Percentiles rank a stretch among this genome's conserved stretches.
These are phyloP conservation scores for Calocybe cyanea DNA, from an alignment of 768 basidiomycete genomes.

Conservation along the genomic window DNA sequence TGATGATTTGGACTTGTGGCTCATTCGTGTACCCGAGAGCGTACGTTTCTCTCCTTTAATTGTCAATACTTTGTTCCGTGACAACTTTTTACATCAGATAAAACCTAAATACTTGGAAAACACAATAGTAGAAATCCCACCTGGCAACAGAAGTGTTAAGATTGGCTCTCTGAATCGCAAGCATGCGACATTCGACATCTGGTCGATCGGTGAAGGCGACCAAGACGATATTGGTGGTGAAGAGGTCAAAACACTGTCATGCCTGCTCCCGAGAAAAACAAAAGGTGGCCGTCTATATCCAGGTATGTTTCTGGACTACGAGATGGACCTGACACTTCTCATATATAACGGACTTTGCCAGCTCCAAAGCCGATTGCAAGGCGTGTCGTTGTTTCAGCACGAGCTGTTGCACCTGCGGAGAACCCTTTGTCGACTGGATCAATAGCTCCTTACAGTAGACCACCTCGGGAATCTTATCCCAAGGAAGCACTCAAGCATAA, in stretches of 20 bases:
- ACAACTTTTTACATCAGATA: constrained; percentile 37
- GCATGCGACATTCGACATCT: constrained; percentile 56
- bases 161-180: constrained; percentile 54
- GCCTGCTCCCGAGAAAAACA: constrained; percentile 60
- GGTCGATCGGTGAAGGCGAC: constrained; percentile 51
- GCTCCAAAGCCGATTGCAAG: constrained; percentile 58
- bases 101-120: constrained; percentile 62
- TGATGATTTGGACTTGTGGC: constrained; percentile 65
- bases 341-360: constrained; percentile 19
- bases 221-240: constrained; percentile 45
- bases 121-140: constrained; percentile 42
- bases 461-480: constrained; percentile 55
- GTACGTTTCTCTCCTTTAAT: constrained; percentile 37
- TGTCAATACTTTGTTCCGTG: background rate
- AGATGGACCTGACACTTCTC: too few relatives aligned
- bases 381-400: constrained; percentile 56
- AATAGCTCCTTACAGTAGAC: constrained; percentile 37
- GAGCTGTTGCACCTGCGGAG: constrained; percentile 34
- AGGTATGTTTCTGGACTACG: constrained; percentile 47
- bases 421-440: constrained; percentile 17
- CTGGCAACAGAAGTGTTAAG: constrained; percentile 33
- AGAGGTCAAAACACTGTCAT: constrained; percentile 57
- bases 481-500: constrained; percentile 57
- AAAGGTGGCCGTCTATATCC: constrained; percentile 57
- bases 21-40: constrained; percentile 64